Conservation (phyloP, 768 basidiomycete species). For the Panellus pusillus region DNA sequence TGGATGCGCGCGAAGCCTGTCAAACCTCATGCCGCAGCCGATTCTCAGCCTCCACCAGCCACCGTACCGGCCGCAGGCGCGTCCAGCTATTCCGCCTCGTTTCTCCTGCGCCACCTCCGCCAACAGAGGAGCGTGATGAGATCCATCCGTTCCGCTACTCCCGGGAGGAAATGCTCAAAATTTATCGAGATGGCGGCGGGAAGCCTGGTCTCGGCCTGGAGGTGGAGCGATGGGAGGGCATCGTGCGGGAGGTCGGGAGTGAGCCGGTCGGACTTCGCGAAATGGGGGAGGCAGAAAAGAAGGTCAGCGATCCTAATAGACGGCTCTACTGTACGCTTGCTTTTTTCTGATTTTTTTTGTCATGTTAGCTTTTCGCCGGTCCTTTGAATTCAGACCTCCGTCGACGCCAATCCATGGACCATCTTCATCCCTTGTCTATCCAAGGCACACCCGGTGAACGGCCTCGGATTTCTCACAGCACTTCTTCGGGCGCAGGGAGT, state of each 20-base stretch:
- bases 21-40: constrained; percentile 52
- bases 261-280: constrained; percentile 80
- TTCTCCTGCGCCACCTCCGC: constrained; percentile 49
- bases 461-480: constrained; percentile 53
- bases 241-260: constrained; percentile 71
- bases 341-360: constrained; percentile 23
- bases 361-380: constrained; percentile 71
- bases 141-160: constrained; percentile 83
- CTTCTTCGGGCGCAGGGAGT: constrained; percentile 46
- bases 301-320: constrained; percentile 56
- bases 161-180: constrained; percentile 80
- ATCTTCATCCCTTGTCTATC: constrained; percentile 58
- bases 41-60: constrained; percentile 60
- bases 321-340: constrained; percentile 12
- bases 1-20: constrained; percentile 87
- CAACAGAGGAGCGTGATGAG: constrained; percentile 59
- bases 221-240: constrained; percentile 88
- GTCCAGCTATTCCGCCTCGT: constrained; percentile 75
- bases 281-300: constrained; percentile 81
- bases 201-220: constrained; percentile 76
- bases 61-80: constrained; percentile 45
- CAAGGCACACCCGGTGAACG: constrained; percentile 53
- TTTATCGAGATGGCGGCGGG: constrained; percentile 79
- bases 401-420: constrained; percentile 79
- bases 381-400: constrained; percentile 86